These are phyloP conservation scores for Phytopythium montanum DNA, from an alignment of 352 stramenopile genomes.

Conservation along the genomic window DNA sequence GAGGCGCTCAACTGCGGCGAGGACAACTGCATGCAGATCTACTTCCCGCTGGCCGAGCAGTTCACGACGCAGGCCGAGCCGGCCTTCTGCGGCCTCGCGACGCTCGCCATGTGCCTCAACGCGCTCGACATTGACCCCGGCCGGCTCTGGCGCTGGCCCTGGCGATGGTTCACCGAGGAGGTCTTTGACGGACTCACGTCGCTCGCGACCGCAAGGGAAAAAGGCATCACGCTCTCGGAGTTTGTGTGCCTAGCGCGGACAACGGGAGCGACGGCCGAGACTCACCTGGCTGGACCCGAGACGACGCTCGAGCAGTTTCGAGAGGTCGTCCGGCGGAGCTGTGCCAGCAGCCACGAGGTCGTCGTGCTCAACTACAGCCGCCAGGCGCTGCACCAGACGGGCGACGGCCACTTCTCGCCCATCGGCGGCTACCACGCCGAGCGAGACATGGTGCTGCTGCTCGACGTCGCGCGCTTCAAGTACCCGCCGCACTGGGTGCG, in stretches of 20 bases:
- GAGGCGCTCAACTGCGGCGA: constrained; percentile 40
- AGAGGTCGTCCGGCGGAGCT: constrained; percentile 72
- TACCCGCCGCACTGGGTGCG: constrained; percentile 91
- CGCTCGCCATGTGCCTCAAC: constrained; percentile 81
- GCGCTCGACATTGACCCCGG: constrained; percentile 72
- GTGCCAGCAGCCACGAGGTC: constrained; percentile 65
- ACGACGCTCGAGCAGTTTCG: constrained; percentile 56
- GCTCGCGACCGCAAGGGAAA: constrained; percentile 61
- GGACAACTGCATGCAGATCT: constrained; percentile 85
- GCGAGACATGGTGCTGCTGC: constrained; percentile 92
- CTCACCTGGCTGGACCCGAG: constrained; percentile 24
- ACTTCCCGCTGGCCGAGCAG: constrained; percentile 91
- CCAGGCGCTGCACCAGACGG: constrained; percentile 92
- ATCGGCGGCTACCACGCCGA: constrained; percentile 92
- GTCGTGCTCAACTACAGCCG: constrained; percentile 93
- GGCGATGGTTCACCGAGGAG: constrained; percentile 84
- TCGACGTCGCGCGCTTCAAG: constrained; percentile 96
- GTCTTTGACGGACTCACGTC: constrained; percentile 80
- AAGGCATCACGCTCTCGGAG: constrained; percentile 65
- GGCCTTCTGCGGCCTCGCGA: constrained; percentile 87
- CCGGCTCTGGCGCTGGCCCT: constrained; percentile 71
- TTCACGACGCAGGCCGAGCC: constrained; percentile 92
- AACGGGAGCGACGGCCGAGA: constrained; percentile 51
- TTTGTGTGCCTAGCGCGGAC: constrained; percentile 69
- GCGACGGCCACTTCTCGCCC: constrained; percentile 96